Evolutionary conservation across 2,329 filamentous ascomycete genomes (phyloP).

Genomic region (Cordyceps javanica): DNA sequence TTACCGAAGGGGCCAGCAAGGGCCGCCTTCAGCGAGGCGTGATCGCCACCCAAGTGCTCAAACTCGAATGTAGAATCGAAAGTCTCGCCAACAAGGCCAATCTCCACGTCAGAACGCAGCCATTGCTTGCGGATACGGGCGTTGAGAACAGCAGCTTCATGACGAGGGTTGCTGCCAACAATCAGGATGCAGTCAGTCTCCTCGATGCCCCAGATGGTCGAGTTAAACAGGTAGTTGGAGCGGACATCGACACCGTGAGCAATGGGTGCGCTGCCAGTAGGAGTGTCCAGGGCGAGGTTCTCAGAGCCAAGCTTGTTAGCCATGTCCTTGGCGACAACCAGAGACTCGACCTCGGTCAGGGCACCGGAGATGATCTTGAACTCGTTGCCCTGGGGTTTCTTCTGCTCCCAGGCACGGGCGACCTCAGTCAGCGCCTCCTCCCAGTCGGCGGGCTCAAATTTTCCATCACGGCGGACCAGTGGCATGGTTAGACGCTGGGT

Average conservation of each 20-base stretch:
- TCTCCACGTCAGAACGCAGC: conserved; percentile 88
- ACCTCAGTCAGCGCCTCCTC: conserved; percentile 92
- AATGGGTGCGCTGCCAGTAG: conserved; percentile 73
- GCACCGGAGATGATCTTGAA: conserved; percentile 94
- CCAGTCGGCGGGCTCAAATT: conserved; percentile 91
- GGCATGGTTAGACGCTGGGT: conserved; percentile 94
- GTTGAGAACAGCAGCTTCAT: conserved; percentile 92
- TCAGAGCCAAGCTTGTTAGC: conserved; percentile 96
- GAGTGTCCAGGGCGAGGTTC: conserved; percentile 88
- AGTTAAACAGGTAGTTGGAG: conserved; percentile 96
- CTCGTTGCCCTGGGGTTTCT: conserved; percentile 82
- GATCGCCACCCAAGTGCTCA: conserved; percentile 77
- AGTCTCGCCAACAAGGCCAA: conserved; percentile 82
- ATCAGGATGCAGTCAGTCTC: conserved; percentile 89
- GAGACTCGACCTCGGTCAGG: conserved; percentile 82
- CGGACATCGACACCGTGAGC: conserved; percentile 91
- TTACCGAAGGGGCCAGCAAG: conserved; percentile 86
- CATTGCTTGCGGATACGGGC: conserved; percentile 97
- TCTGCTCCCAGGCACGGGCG: conserved; percentile 67
- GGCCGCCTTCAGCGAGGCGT: conserved; percentile 74
- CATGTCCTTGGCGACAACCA: conserved; percentile 95
- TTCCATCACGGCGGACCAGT: conserved; percentile 78
- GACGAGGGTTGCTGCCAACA: conserved; percentile 89
- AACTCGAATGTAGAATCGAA: conserved; percentile 96
- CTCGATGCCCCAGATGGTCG: conserved; percentile 86